phyloP scores from a whole-genome alignment of 2,329 filamentous ascomycete species.

The Dendryphion nanum region DNA sequence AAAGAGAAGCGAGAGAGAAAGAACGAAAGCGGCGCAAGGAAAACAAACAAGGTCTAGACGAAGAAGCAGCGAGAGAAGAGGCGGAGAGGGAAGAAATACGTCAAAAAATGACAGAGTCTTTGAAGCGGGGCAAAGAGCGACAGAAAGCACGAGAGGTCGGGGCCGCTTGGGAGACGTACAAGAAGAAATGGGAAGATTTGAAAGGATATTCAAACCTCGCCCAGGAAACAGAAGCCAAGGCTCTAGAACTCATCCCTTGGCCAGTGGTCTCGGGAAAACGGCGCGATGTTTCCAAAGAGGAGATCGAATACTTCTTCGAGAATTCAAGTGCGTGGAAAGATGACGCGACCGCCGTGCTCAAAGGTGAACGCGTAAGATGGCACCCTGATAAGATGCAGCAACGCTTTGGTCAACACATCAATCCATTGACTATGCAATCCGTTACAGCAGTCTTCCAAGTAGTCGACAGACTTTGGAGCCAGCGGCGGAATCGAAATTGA shows the following conservation, averaged over 20 bases:
- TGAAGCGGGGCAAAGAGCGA: slow-evolving; percentile 66
- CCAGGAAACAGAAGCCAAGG: slow-evolving; percentile 15
- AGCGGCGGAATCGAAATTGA: too few relatives aligned
- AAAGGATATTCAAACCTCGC: slow-evolving; percentile 15
- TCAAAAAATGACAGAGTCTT: slow-evolving; percentile 66
- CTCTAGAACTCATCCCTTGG: slow-evolving; percentile 61
- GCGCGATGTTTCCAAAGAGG: slow-evolving; percentile 56
- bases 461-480: slow-evolving; percentile 77
- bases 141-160: slow-evolving; percentile 55
- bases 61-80: slow-evolving; percentile 42
- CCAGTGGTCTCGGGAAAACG: slow-evolving; percentile 64
- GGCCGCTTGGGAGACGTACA: slow-evolving; percentile 65
- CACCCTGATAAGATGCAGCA: slow-evolving; percentile 98
- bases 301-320: slow-evolving; percentile 69
- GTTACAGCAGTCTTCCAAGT: slow-evolving; percentile 92
- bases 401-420: slow-evolving; percentile 69
- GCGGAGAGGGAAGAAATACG: slow-evolving; percentile 51
- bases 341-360: slow-evolving; percentile 58
- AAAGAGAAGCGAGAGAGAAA: slow-evolving; percentile 61
- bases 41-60: slow-evolving; percentile 35
- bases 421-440: slow-evolving; percentile 68
- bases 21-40: slow-evolving; percentile 48
- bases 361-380: slow-evolving; percentile 87
- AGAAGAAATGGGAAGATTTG: slow-evolving; percentile 61
- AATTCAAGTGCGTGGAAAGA: slow-evolving; percentile 45